Percentiles rank a stretch among this genome's conserved stretches.
phyloP scores from a whole-genome alignment of 257 asterid genomes.

The Avicennia marina region DNA sequence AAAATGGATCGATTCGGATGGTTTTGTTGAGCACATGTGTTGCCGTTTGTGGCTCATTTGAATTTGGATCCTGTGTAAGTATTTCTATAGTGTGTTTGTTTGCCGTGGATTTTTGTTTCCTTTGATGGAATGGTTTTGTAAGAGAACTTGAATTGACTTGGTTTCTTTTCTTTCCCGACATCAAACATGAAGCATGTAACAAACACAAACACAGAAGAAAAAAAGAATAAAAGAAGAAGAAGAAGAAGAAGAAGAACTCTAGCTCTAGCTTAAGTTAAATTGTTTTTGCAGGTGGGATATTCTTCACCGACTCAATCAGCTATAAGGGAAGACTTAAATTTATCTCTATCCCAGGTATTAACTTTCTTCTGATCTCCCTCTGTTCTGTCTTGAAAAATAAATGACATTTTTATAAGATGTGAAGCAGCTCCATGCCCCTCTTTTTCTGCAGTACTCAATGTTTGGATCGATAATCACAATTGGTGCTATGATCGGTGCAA shows the following conservation, averaged over 20 bases:
- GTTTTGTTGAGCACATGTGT: slow-evolving; percentile 69
- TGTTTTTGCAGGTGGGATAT: slow-evolving; percentile 77
- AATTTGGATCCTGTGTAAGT: slow-evolving; percentile 91
- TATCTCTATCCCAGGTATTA: slow-evolving; percentile 64
- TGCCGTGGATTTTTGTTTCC: too few relatives aligned
- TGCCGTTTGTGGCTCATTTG: slow-evolving; percentile 87
- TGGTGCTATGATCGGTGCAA: slow-evolving; percentile 91
- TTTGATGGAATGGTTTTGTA: too few relatives aligned
- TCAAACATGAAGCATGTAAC: too few relatives aligned
- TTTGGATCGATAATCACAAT: slow-evolving; percentile 80
- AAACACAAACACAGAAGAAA: background rate
- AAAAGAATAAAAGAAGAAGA: too few relatives aligned
- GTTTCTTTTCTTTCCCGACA: too few relatives aligned
- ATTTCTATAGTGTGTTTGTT: too few relatives aligned
- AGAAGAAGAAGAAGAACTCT: too few relatives aligned
- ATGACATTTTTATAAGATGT: background rate
- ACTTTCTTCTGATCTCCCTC: background rate
- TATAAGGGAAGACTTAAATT: slow-evolving; percentile 55
- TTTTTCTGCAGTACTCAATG: slow-evolving; percentile 46
- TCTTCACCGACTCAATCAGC: slow-evolving; percentile 84
- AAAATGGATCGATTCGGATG: slow-evolving; percentile 48
- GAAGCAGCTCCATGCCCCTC: background rate
- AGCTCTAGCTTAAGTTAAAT: slow-evolving; percentile 26
- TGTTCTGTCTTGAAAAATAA: background rate
- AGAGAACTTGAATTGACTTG: too few relatives aligned